A percentile compares a stretch with the other conserved stretches of the same genome.
Conservation (phyloP, 495 filamentous ascomycete species). For the Ramalina peruviana region DNA sequence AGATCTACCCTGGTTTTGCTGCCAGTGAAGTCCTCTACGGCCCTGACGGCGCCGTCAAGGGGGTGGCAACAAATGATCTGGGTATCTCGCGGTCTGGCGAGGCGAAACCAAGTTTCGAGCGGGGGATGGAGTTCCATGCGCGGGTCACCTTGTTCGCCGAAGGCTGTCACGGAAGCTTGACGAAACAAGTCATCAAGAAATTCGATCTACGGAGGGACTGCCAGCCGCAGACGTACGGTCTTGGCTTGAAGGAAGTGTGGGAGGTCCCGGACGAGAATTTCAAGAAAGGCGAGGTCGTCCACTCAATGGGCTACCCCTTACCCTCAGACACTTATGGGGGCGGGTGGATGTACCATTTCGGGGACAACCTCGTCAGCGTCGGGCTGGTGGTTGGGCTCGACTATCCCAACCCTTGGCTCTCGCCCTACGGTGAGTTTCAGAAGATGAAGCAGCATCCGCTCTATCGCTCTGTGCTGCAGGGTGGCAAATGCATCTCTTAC, state of each 20-base stretch:
- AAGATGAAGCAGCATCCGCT: constrained; percentile 96
- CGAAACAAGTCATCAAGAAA: constrained; percentile 91
- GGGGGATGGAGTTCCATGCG: constrained; percentile 98
- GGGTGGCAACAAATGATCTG: constrained; percentile 92
- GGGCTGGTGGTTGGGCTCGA: constrained; percentile 90
- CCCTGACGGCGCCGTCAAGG: constrained; percentile 73
- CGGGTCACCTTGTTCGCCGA: constrained; percentile 87
- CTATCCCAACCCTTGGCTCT: constrained; percentile 93
- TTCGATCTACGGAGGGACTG: constrained; percentile 82
- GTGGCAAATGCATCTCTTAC: constrained; percentile 96
- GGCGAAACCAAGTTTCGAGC: constrained; percentile 81
- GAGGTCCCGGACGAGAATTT: constrained; percentile 92
- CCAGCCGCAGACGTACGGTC: constrained; percentile 85
- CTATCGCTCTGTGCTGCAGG: constrained; percentile 68
- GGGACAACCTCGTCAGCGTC: constrained; percentile 88
- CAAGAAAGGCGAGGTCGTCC: constrained; percentile 65
- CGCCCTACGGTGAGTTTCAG: constrained; percentile 92
- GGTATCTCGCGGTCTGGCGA: constrained; percentile 69
- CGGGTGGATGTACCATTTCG: constrained; percentile 98
- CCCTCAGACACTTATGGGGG: constrained; percentile 86
- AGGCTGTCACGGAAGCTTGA: constrained; percentile 91
- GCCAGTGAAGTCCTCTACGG: constrained; percentile 86
- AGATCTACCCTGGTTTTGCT: constrained; percentile 92
- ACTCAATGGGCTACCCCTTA: constrained; percentile 90
- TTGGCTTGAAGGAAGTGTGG: constrained; percentile 96